phyloP scores from a whole-genome alignment of 176 grass and related monocot species.

The Urochloa ruziziensis region DNA sequence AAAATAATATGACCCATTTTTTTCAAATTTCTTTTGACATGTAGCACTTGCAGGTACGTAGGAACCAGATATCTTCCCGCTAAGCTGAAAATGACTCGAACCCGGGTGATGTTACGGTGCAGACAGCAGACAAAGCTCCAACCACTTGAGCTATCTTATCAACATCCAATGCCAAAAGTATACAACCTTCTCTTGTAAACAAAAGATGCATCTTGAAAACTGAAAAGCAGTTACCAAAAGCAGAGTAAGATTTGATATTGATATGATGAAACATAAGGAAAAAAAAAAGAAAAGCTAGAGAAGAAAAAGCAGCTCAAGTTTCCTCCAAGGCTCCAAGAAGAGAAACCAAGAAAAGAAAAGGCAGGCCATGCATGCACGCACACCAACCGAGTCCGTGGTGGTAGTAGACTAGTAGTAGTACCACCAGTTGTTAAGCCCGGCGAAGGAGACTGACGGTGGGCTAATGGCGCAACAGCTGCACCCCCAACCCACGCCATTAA shows the following conservation, averaged over 20 bases:
- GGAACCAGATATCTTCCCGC: background rate
- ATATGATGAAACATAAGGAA: constrained; percentile 17
- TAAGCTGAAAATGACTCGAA: background rate
- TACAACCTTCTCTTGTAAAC: background rate
- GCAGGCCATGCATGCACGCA: constrained; percentile 40
- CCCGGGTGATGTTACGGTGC: background rate
- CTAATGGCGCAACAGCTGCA: constrained; percentile 50
- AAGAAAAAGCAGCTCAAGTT: background rate
- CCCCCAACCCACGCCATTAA: constrained; percentile 15
- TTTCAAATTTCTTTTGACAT: background rate
- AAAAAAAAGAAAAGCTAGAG: background rate
- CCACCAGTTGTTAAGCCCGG: background rate
- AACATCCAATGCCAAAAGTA: background rate
- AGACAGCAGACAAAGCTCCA: no score
- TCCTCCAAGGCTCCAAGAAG: background rate
- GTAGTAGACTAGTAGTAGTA: background rate
- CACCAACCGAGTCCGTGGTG: background rate
- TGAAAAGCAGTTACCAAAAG: constrained; percentile 15
- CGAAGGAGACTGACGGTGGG: background rate
- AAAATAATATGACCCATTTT: background rate
- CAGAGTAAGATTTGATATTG: background rate
- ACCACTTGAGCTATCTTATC: background rate
- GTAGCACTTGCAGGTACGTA: background rate
- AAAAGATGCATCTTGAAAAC: constrained; percentile 18
- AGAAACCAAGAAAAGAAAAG: background rate